A percentile compares a stretch with the other conserved stretches of the same genome.
Conservation (phyloP, 805 yeast species). For the Candida michaelii region DNA sequence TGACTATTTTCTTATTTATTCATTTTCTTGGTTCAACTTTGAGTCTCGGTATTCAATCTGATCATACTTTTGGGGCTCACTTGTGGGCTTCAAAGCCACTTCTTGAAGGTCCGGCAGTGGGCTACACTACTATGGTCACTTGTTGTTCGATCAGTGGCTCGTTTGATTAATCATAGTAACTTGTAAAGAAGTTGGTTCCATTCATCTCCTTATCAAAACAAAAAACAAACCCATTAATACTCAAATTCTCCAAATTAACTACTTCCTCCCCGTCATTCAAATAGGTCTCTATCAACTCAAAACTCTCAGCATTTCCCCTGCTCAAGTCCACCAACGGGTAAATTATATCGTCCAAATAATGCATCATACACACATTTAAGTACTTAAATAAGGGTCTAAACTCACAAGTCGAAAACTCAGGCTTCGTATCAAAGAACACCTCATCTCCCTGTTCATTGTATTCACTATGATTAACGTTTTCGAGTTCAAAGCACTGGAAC, state of each 20-base stretch:
- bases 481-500: constrained; percentile 33
- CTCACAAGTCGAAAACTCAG: constrained; percentile 7
- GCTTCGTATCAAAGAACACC: constrained; percentile 15
- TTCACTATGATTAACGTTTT: constrained; percentile 36
- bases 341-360: constrained; percentile 35
- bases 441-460: constrained; percentile 35
- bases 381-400: constrained; percentile 13
- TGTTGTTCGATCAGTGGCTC: too few species aligned
- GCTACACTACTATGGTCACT: background rate
- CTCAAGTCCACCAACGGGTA: constrained; percentile 31
- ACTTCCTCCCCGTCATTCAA: constrained; percentile 38
- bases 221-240: constrained; percentile 35
- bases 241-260: constrained; percentile 24
- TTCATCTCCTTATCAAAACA: constrained; percentile 36
- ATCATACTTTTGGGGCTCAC: too few species aligned
- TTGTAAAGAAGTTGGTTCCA: constrained; percentile 35
- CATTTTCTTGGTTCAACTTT: too few species aligned
- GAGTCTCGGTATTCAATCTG: too few species aligned
- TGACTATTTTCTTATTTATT: too few species aligned
- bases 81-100: too few species aligned
- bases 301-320: constrained; percentile 43
- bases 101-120: too few species aligned
- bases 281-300: constrained; percentile 23
- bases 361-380: constrained; percentile 26
- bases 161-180: constrained; percentile 10